Base-by-base conservation (phyloP, 169 alveolate genomes). In the Plasmodium berghei region DNA sequence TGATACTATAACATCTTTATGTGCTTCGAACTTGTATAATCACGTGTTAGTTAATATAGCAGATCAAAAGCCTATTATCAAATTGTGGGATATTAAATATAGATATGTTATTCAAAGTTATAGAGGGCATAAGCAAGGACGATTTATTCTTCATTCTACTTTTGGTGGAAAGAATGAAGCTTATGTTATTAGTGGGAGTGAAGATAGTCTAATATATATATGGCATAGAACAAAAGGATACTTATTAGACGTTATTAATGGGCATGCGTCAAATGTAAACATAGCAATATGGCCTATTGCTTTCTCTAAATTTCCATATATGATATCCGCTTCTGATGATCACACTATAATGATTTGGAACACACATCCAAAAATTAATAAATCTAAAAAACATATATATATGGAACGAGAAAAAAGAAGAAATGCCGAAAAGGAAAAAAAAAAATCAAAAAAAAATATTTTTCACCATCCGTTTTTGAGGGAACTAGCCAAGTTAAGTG, bases 221-320 rank as follows among this genome's bases (percentile, higher is more conserved):
- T 96, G 98, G 98, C 94, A 92, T 70, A 92, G 92, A 77, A 69
- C 94, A 0, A 93, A 94, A 87, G 97, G 97, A 16, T 88, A 93
- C 49, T 93, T 94, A 56, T 87, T 94, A 45, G 89, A 91, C 61
- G 96, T 92, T 9, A 85, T 95, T 40, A 70, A 77, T 56, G 96
- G 95, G 12, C 98, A 96, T 74, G 93, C 97, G 2, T 88, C 97
- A 16, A 92, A 96, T 12, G 98, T 96, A 26, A 96, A 94, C 90
- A 94, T 93, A 9, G 96, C 95, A 5, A 95, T 95, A 63, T 96
- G 98, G 98, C 67, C 92, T 3, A 54, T 85, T 9, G 22, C 93
- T 42, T 45, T 16, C 9, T 12, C 88, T 16, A 88, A 88, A 20
- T 74, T 75, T 59, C 80, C 92, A 66, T 87, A 75, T 49, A 86